Evolutionary conservation across 1,139 yeast genomes (phyloP), one percentile per base, ranked within the genome.

Genomic region (Spencermartinsiella ligniputridi): DNA sequence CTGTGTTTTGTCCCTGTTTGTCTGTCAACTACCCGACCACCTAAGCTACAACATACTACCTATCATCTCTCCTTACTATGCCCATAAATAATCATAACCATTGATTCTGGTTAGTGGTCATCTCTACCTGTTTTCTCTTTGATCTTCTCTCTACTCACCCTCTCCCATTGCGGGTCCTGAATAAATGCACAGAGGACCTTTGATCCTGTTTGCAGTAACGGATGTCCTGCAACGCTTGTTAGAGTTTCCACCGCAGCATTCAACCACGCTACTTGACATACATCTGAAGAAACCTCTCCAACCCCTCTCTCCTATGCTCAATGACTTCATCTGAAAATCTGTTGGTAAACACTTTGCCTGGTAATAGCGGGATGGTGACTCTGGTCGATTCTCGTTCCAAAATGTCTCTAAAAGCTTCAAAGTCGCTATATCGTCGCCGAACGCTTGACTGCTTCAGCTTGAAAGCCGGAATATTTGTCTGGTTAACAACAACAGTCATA

Each of bases 141-240:
- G n/a, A n/a, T n/a, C n/a, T n/a, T n/a, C n/a, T n/a, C n/a, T 22
- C 25, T 6, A 22, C 62, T 32, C 50, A 57, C 66, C 52, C 74
- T 72, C 48, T 83, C 89, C 95, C 95, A 87, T 42, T 71, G 74
- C 6, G 89, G 95, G 58, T 87, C 92, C 64, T 90, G 97, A 43
- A 92, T 80, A 58, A 92, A 92, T 40, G 90, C 84, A 48, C 83
- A 81, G 53, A 92, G 72, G 1, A 86, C 79, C 53, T 79, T 78
- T n/a, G 92, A 80, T 0, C 96, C 95, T 0, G 96, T 86, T 65
- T 92, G 97, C 47, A 92, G 68, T 50, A 92, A 68, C 1, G 98
- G 98, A 63, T 92, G 98, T 8, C 96, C 95, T 16, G 95, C 95
- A 11, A 92, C 95, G 21, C 68, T 64, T 35, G n/a, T 5, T 33